phyloP scores from a whole-genome alignment of 2,329 filamentous ascomycete species.

The Beauveria rudraprayagi region DNA sequence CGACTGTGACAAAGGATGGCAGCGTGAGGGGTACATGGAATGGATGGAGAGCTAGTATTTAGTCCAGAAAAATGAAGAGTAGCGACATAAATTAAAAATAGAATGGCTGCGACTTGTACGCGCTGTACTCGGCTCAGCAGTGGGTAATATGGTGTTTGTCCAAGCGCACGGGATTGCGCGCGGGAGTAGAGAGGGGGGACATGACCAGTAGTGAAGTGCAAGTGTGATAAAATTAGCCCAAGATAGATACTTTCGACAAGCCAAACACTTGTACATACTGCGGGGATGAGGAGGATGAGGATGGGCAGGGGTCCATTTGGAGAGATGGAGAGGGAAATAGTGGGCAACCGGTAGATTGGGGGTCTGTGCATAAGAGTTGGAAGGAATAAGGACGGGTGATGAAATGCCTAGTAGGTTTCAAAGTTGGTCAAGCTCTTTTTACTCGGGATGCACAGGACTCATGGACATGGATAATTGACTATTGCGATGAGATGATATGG shows the following conservation, averaged over 20 bases:
- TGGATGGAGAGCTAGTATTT: conserved; percentile 8
- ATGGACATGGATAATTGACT: too few relatives aligned
- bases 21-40: conserved; percentile 1
- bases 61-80: conserved; percentile 12
- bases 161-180: not conserved
- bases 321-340: not conserved
- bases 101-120: conserved; percentile 12
- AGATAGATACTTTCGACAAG: conserved; percentile 1
- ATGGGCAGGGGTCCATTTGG: not conserved
- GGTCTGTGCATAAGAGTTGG: too few relatives aligned
- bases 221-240: not conserved
- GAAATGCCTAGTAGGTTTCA: too few relatives aligned
- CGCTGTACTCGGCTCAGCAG: conserved; percentile 7
- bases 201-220: not conserved
- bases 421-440: too few relatives aligned
- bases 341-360: too few relatives aligned
- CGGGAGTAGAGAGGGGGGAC: not conserved
- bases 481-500: too few relatives aligned
- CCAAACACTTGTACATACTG: not conserved
- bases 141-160: not conserved
- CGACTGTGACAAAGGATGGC: not conserved
- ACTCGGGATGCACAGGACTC: too few relatives aligned
- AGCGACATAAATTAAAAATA: conserved; percentile 31
- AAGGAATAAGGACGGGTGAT: too few relatives aligned
- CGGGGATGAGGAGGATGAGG: not conserved